Conservation (phyloP, 768 basidiomycete genomes). For the Serpula lacrymans region DNA sequence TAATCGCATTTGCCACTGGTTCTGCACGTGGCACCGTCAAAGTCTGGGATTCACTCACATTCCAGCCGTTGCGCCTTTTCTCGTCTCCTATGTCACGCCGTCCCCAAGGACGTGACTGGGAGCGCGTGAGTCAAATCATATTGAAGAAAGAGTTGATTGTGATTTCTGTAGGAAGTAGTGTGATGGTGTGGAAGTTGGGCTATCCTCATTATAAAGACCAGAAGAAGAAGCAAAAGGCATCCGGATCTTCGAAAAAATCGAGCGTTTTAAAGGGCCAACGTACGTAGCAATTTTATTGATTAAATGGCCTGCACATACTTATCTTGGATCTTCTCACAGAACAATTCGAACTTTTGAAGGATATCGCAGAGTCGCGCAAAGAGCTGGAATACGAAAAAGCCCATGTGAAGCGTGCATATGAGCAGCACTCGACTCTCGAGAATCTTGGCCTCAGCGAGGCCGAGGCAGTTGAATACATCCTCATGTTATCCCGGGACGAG, state of each 20-base stretch:
- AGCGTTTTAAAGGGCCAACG: slow-evolving; percentile 43
- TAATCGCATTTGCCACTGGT: slow-evolving; percentile 60
- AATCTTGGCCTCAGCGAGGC: slow-evolving; percentile 68
- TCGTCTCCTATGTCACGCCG: slow-evolving; percentile 40
- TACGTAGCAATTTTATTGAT: slow-evolving; percentile 23
- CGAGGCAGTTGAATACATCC: slow-evolving; percentile 74
- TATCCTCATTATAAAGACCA: slow-evolving; percentile 24
- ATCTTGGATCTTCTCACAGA: slow-evolving; percentile 35
- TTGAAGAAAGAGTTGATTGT: slow-evolving; percentile 54
- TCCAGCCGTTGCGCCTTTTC: slow-evolving; percentile 56
- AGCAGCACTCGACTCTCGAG: slow-evolving; percentile 55
- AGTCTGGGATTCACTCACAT: slow-evolving; percentile 66
- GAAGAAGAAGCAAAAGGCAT: slow-evolving; percentile 35
- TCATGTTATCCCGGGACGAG: slow-evolving; percentile 86
- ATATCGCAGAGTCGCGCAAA: slow-evolving; percentile 55
- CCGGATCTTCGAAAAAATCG: slow-evolving; percentile 20
- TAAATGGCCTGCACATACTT: no score
- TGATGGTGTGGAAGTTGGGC: slow-evolving; percentile 67
- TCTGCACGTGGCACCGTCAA: slow-evolving; percentile 56
- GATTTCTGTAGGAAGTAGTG: slow-evolving; percentile 55
- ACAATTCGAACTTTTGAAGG: slow-evolving; percentile 58
- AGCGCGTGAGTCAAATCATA: slow-evolving; percentile 53
- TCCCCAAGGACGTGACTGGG: slow-evolving; percentile 31
- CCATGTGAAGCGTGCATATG: slow-evolving; percentile 42
- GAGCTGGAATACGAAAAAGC: slow-evolving; percentile 51